Evolutionary conservation across 176 grass and related monocot genomes (phyloP).

Genomic region (Eleusine coracana): DNA sequence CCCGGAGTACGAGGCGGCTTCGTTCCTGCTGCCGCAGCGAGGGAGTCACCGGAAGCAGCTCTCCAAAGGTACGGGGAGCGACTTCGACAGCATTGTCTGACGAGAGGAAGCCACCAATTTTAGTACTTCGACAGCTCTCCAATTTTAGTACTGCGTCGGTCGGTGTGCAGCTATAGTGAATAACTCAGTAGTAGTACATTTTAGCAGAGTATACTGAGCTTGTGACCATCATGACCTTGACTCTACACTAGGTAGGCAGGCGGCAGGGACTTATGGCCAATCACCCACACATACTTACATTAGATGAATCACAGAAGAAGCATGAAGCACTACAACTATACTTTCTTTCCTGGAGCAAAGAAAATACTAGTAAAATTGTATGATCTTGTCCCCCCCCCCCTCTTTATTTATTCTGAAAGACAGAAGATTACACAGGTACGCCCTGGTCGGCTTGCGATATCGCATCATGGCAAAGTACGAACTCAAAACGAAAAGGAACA

Average conservation of each 20-base stretch:
- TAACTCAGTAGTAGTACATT: neutral
- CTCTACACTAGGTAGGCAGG: neutral
- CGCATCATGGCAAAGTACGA: slow-evolving; percentile 28
- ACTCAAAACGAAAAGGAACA: slow-evolving; percentile 31
- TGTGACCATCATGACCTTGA: neutral
- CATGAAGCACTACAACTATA: neutral
- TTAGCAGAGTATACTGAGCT: neutral
- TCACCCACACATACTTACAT: neutral
- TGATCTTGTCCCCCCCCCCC: slow-evolving; percentile 45
- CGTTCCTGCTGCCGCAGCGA: slow-evolving; percentile 44
- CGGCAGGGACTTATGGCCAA: neutral
- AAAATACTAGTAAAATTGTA: neutral
- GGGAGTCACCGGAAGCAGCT: slow-evolving; percentile 50
- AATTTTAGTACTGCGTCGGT: neutral
- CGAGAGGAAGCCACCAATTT: neutral
- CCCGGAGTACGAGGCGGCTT: slow-evolving; percentile 46
- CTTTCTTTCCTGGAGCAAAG: neutral
- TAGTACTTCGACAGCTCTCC: too few species aligned
- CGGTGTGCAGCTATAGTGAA: neutral
- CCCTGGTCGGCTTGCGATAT: slow-evolving; percentile 43
- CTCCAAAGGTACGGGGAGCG: slow-evolving; percentile 3
- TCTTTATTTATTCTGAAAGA: slow-evolving; percentile 60
- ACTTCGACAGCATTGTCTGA: slow-evolving; percentile 58
- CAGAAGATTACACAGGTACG: slow-evolving; percentile 43
- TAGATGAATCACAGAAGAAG: neutral